A percentile compares a stretch with the other conserved stretches of the same genome.
Conservation (phyloP, 2,329 filamentous ascomycete species). For the Neocucurbitaria cava region DNA sequence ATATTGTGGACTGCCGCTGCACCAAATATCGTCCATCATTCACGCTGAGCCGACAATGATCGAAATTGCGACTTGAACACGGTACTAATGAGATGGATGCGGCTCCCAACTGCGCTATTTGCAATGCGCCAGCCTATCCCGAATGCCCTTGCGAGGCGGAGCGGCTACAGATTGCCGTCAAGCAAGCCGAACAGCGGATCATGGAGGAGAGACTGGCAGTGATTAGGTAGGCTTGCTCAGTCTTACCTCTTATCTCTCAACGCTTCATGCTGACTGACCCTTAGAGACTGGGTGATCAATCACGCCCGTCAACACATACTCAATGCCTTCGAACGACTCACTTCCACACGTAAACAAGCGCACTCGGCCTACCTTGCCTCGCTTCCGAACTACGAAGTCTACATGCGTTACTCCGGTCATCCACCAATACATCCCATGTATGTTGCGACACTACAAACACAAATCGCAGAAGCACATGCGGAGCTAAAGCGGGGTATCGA, state of each 20-base stretch:
- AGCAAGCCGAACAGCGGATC: constrained; percentile 48
- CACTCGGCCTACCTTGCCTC: constrained; percentile 53
- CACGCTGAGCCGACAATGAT: constrained; percentile 36
- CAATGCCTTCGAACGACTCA: constrained; percentile 52
- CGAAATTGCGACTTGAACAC: constrained; percentile 30
- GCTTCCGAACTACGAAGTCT: constrained; percentile 56
- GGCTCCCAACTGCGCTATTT: constrained; percentile 51
- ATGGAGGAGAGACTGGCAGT: constrained; percentile 46
- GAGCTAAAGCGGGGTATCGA: constrained; percentile 76
- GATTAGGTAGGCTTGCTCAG: constrained; percentile 36
- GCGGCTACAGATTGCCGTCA: constrained; percentile 48
- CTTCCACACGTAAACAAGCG: constrained; percentile 49
- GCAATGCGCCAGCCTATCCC: constrained; percentile 48
- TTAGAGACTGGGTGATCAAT: constrained; percentile 56
- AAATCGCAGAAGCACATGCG: constrained; percentile 70
- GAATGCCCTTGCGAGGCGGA: constrained; percentile 51
- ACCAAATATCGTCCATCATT: constrained; percentile 2
- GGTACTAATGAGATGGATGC: constrained; percentile 44
- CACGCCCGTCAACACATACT: constrained; percentile 56
- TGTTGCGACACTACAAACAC: constrained; percentile 50
- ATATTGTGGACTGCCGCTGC: constrained; percentile 15
- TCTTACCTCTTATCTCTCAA: not conserved
- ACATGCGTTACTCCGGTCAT: constrained; percentile 54
- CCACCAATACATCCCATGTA: constrained; percentile 53
- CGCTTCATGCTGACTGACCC: constrained; percentile 20